Base-by-base conservation (phyloP, 2,329 filamentous ascomycete genomes). In the Colletotrichum camelliae region DNA sequence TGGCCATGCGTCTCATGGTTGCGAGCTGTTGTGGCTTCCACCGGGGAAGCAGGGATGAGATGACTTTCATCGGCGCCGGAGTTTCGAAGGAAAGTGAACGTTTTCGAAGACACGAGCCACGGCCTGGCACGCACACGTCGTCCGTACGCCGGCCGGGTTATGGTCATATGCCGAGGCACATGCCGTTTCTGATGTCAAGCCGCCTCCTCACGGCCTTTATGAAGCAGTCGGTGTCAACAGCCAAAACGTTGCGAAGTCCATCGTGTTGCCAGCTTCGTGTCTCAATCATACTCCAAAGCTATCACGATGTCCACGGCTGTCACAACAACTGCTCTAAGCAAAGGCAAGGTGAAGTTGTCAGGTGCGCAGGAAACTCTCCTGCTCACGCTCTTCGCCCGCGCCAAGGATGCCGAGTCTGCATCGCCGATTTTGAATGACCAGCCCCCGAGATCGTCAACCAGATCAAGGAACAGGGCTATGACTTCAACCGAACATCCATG, bases 321-420 rank as follows among this genome's bases (percentile, higher is more conserved):
- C 4, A 72, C 69, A 21, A 48, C 73, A 5, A 62, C 31, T 10
- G 39, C 15, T 18, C 29, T 65, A 8, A 67, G 67, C n/a, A 76
- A 76, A 55, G 74, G 71, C 9, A 76, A 71, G 31, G 31, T 78
- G 13, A 37, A 35, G 4, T 31, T 78, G 21, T 70, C 43, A 4
- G 77, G 77, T 18, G 77, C 71, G 5, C 77, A 78, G 31, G 74
- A 78, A 52, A 78, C 77, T 18, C 70, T 78, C 21, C 61, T 78
- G 15, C 27, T 77, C 12, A 78, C 77, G 7, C 74, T 78, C 7
- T 67, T 72, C 7, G 77, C 67, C 15, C 77, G 75, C 48, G 75
- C 69, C 31, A 21, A 67, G 6, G 77, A 78, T 43, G 75, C 77
- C 27, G 71, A 73, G 58, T 71, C 61, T 10, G 12, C 74, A 2